Percentiles rank a stretch among this genome's conserved stretches.
Conservation (phyloP, 73 alveolate species). For the Paramecium biaurelia region DNA sequence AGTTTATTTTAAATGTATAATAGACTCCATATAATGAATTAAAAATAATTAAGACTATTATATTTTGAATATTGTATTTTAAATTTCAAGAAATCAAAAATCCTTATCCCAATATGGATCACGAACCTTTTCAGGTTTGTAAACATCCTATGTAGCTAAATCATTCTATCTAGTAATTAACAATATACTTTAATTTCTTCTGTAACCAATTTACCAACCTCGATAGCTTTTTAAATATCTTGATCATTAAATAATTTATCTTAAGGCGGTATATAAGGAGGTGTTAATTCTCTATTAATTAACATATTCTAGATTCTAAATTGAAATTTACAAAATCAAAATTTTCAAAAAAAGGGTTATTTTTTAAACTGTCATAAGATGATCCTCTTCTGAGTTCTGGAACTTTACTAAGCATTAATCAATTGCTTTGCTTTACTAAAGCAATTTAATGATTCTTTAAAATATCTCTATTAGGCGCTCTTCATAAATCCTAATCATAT, state of each 20-base stretch:
- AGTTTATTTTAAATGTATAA: background rate
- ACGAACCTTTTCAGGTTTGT: slow-evolving; percentile 39
- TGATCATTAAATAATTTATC: slow-evolving; percentile 8
- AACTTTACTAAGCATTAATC: slow-evolving; percentile 54
- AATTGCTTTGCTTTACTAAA: slow-evolving; percentile 36
- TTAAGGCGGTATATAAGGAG: slow-evolving; percentile 53
- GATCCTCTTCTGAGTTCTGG: slow-evolving; percentile 56
- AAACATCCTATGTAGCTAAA: background rate
- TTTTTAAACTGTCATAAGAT: slow-evolving; percentile 31
- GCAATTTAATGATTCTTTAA: too few species aligned
- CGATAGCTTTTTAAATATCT: slow-evolving; percentile 16
- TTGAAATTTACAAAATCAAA: background rate
- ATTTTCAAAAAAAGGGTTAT: background rate
- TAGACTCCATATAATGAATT: background rate
- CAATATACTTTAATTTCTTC: slow-evolving; percentile 41
- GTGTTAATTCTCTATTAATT: slow-evolving; percentile 31
- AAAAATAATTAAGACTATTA: background rate
- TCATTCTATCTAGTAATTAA: background rate
- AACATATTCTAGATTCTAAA: background rate
- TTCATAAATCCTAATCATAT: too few species aligned
- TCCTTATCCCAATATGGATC: slow-evolving; percentile 59
- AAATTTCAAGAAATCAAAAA: background rate
- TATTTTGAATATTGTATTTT: background rate
- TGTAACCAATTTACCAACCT: background rate
- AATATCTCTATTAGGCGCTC: too few species aligned